Evolutionary conservation across 129 eudicot species (phyloP).

Genomic region (Chrysanthemum lavandulifolium): DNA sequence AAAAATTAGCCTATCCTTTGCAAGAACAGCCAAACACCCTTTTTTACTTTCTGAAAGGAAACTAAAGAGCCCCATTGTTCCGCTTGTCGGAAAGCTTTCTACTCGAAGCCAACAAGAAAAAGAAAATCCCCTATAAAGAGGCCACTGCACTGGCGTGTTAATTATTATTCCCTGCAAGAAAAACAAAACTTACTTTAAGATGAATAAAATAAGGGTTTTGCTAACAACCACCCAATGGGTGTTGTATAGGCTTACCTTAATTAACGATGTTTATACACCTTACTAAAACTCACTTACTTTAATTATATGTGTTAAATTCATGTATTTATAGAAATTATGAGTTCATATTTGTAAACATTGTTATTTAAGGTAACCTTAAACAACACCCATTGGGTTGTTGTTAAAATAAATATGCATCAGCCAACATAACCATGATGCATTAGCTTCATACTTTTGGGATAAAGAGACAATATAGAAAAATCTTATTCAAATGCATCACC

Average conservation of each 20-base stretch:
- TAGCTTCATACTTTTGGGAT: slow-evolving; percentile 1
- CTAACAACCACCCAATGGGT: too few relatives aligned
- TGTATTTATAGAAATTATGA: too few relatives aligned
- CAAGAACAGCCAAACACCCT: slow-evolving; percentile 79
- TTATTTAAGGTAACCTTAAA: too few relatives aligned
- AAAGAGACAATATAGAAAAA: background rate
- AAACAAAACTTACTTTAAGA: background rate
- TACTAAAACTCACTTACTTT: too few relatives aligned
- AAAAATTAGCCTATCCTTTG: slow-evolving; percentile 68
- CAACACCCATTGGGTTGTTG: too few relatives aligned
- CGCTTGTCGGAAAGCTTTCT: slow-evolving; percentile 77
- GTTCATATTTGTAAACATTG: too few relatives aligned
- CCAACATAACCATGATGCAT: background rate
- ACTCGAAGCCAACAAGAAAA: slow-evolving; percentile 97
- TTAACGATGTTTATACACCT: too few relatives aligned
- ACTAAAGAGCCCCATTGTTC: slow-evolving; percentile 91
- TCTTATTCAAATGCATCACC: too few relatives aligned
- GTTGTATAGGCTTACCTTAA: too few relatives aligned
- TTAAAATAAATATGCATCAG: slow-evolving; percentile 9
- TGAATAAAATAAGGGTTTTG: too few relatives aligned
- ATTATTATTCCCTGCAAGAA: slow-evolving; percentile 78
- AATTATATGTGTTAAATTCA: too few relatives aligned
- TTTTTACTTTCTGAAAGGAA: slow-evolving; percentile 83
- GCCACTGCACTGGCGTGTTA: slow-evolving; percentile 86
- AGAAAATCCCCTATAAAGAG: slow-evolving; percentile 84